A percentile compares a stretch with the other conserved stretches of the same genome.
phyloP scores from a whole-genome alignment of 129 eudicot genomes.

The Cynara cardunculus region DNA sequence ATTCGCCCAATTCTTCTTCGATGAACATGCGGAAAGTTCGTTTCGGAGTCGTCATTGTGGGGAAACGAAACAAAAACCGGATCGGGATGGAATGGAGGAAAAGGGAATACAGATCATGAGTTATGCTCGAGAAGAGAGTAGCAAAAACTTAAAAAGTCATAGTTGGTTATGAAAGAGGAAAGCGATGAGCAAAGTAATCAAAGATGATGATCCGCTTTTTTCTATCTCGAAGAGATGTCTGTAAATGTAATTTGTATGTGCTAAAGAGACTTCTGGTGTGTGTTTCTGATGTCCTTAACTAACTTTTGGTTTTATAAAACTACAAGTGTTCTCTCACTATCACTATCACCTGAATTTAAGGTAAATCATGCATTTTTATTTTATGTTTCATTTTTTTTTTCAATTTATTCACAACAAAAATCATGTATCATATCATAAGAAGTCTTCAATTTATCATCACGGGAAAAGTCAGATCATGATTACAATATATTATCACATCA shows the following conservation, averaged over 20 bases:
- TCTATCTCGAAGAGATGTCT: slow-evolving; percentile 9
- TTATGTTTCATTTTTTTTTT: no score
- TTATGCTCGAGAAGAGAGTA: neutral
- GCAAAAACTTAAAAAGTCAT: neutral
- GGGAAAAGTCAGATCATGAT: no score
- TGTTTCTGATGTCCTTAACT: neutral
- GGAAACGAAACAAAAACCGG: neutral
- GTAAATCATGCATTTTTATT: slow-evolving; percentile 25
- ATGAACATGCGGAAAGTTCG: slow-evolving; percentile 44
- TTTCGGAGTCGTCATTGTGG: slow-evolving; percentile 26
- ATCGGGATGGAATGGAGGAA: neutral
- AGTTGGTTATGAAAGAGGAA: neutral
- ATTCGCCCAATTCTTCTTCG: slow-evolving; percentile 54
- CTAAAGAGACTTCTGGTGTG: neutral
- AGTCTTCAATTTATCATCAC: no score
- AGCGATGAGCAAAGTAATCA: neutral
- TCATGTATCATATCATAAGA: no score
- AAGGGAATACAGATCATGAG: neutral
- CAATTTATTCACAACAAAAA: no score
- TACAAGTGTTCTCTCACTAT: slow-evolving; percentile 24
- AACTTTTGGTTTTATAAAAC: slow-evolving; percentile 5
- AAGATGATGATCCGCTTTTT: slow-evolving; percentile 42
- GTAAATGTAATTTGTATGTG: no score
- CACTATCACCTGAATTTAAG: slow-evolving; percentile 47
- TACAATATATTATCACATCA: no score